Conservation (phyloP, 2,329 filamentous ascomycete genomes). For the Teratosphaeria nubilosa region DNA sequence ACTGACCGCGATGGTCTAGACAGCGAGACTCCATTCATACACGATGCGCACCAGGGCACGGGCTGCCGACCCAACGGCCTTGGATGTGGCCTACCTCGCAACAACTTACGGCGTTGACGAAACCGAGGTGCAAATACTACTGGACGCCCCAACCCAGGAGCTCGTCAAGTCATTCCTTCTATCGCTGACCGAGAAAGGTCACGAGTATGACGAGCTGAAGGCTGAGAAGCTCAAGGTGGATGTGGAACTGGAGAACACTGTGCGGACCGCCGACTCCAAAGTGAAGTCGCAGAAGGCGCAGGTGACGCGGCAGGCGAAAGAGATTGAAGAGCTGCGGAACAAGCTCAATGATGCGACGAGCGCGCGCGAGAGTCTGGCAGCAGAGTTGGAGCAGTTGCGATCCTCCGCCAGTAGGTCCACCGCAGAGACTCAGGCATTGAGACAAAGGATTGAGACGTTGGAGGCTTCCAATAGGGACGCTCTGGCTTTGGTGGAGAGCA, state of each 20-base stretch:
- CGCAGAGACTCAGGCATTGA: constrained; percentile 64
- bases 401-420: constrained; percentile 63
- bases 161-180: constrained; percentile 66
- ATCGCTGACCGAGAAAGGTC: constrained; percentile 67
- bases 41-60: constrained; percentile 39
- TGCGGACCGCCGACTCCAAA: constrained; percentile 73
- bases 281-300: constrained; percentile 71
- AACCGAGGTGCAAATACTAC: constrained; percentile 49
- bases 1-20: neutral
- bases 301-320: constrained; percentile 72
- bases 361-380: constrained; percentile 62
- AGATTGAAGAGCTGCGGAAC: constrained; percentile 69
- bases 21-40: neutral
- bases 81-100: constrained; percentile 66
- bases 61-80: constrained; percentile 40
- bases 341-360: constrained; percentile 78
- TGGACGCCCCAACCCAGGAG: constrained; percentile 63
- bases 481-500: constrained; percentile 77
- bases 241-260: constrained; percentile 85
- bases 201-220: constrained; percentile 70
- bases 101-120: constrained; percentile 61
- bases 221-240: constrained; percentile 82
- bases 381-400: constrained; percentile 69
- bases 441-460: constrained; percentile 72
- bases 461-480: constrained; percentile 90